phyloP scores from a whole-genome alignment of 106 monocot species.

The Dioscorea zingiberensis region DNA sequence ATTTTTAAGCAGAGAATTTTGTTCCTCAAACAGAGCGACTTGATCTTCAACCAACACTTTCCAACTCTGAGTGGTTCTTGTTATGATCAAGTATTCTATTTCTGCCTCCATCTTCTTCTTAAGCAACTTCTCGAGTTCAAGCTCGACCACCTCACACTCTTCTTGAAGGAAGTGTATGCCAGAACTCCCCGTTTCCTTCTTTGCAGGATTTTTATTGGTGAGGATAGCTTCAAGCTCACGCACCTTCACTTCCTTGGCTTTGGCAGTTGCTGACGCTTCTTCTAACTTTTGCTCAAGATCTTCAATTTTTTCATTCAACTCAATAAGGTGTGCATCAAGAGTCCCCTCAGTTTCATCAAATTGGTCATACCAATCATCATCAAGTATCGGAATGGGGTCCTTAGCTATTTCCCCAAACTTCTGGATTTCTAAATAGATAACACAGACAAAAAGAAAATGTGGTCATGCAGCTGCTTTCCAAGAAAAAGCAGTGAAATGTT shows the following conservation, averaged over 20 bases:
- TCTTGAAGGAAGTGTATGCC: neutral
- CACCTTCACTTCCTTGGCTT: constrained; percentile 21
- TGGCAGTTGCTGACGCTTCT: constrained; percentile 16
- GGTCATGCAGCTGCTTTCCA: neutral
- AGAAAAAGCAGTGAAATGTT: too few relatives aligned
- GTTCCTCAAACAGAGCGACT: constrained; percentile 32
- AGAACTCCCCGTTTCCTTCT: neutral
- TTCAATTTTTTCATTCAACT: constrained; percentile 18
- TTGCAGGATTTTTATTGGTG: neutral
- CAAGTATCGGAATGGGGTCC: constrained; percentile 2
- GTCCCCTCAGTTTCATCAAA: constrained; percentile 28
- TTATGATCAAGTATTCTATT: constrained; percentile 34
- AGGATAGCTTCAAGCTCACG: constrained; percentile 25
- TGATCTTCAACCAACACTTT: constrained; percentile 27
- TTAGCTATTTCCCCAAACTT: constrained; percentile 35
- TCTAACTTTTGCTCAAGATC: constrained; percentile 20
- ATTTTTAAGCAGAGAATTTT: constrained; percentile 30
- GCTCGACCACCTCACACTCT: constrained; percentile 13
- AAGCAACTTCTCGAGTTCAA: constrained; percentile 39
- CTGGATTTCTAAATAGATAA: constrained; percentile 32
- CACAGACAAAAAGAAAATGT: neutral
- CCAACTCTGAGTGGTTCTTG: constrained; percentile 21
- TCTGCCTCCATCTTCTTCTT: constrained; percentile 44
- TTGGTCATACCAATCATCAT: constrained; percentile 11
- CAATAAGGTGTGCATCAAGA: constrained; percentile 14